Conservation (phyloP, 139 green algal species). For the Chlamydomonas sp. region DNA sequence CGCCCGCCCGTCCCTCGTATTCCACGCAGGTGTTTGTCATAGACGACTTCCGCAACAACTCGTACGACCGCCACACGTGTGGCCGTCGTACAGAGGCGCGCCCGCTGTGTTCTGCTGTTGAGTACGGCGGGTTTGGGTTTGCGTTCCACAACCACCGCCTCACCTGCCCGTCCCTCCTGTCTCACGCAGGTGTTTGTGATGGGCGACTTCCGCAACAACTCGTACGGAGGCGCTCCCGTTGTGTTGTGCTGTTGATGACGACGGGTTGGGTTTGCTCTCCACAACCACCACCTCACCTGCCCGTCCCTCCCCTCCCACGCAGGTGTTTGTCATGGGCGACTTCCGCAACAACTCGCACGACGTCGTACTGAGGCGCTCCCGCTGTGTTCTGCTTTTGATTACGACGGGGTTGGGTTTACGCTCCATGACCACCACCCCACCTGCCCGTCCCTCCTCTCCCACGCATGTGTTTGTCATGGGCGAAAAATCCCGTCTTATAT, state of each 20-base stretch:
- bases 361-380: constrained; percentile 93
- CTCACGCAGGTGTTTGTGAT: constrained; percentile 85
- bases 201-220: constrained; percentile 99
- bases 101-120: too few relatives aligned
- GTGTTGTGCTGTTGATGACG: too few relatives aligned
- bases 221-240: constrained; percentile 92
- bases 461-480: constrained; percentile 92
- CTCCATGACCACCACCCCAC: neutral
- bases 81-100: too few relatives aligned
- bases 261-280: too few relatives aligned
- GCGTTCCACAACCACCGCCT: neutral
- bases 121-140: too few relatives aligned
- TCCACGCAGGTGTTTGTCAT: constrained; percentile 83
- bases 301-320: too few relatives aligned
- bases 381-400: too few relatives aligned
- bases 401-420: too few relatives aligned
- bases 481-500: too few relatives aligned
- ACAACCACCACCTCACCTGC: too few relatives aligned
- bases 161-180: neutral
- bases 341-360: constrained; percentile 99
- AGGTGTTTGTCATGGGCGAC: constrained; percentile 96
- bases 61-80: too few relatives aligned
- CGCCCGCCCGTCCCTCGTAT: too few relatives aligned
- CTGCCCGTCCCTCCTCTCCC: neutral
- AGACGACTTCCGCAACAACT: constrained; percentile 99